Evolutionary conservation across 257 asterid genomes (phyloP).

Genomic region (Osmanthus fragrans): DNA sequence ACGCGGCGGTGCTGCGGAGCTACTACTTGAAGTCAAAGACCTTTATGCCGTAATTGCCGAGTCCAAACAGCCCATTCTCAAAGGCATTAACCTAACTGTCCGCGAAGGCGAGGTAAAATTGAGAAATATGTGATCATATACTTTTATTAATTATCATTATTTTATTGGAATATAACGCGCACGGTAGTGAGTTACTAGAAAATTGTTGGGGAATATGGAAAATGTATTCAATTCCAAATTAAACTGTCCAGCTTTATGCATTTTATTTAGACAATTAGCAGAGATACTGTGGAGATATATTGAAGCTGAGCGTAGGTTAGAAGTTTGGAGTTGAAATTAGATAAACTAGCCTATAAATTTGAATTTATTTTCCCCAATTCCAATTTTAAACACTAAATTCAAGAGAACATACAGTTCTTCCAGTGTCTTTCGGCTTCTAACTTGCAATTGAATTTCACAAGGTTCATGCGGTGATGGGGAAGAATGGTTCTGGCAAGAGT

Average conservation of each 20-base stretch:
- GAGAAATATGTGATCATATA: not conserved
- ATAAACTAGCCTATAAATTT: not conserved
- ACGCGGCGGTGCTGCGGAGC: slow-evolving; percentile 41
- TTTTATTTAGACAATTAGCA: not conserved
- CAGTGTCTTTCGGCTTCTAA: slow-evolving; percentile 22
- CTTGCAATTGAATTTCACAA: slow-evolving; percentile 29
- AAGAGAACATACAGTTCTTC: not conserved
- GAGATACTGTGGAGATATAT: too few species aligned
- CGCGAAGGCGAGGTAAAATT: slow-evolving; percentile 79
- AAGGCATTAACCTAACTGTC: slow-evolving; percentile 89
- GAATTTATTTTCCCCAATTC: not conserved
- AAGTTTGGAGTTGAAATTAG: slow-evolving; percentile 15
- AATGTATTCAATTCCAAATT: not conserved
- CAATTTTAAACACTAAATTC: not conserved
- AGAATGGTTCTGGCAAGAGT: slow-evolving; percentile 99
- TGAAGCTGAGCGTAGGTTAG: not conserved
- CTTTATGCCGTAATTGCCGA: slow-evolving; percentile 75
- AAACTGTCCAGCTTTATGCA: not conserved
- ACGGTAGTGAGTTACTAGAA: not conserved
- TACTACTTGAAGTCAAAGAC: slow-evolving; percentile 79
- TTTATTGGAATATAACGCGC: not conserved
- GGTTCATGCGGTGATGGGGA: slow-evolving; percentile 98
- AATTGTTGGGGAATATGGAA: not conserved
- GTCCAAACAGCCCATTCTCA: slow-evolving; percentile 71
- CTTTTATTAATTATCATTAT: not conserved